Conservation (phyloP, 1,284 basidiomycete species). For the Malassezia cuniculi region DNA sequence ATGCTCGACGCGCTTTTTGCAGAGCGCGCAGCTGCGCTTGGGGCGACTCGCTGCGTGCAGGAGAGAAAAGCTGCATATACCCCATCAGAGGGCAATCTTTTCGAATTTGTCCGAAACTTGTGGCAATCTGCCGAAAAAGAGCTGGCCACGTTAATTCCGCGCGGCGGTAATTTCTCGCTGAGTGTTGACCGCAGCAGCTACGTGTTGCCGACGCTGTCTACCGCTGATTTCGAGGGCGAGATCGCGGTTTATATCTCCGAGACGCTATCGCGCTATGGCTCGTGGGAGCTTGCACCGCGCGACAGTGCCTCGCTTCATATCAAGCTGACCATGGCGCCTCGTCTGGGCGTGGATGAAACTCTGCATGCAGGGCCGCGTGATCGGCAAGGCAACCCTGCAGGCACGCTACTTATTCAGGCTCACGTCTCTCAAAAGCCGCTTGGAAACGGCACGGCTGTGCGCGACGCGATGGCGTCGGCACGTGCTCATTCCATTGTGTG, state of each 20-base stretch:
- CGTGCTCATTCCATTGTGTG: slow-evolving; percentile 4
- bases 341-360: slow-evolving; percentile 7
- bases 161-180: slow-evolving; percentile 18
- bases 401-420: slow-evolving; percentile 5
- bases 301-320: slow-evolving; percentile 3
- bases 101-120: slow-evolving; percentile 14
- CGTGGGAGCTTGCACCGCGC: background rate
- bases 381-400: slow-evolving; percentile 9
- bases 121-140: slow-evolving; percentile 17
- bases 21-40: slow-evolving; percentile 5
- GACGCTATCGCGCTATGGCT: slow-evolving; percentile 7
- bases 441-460: background rate
- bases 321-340: slow-evolving; percentile 9
- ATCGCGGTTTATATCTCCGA: slow-evolving; percentile 5
- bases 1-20: slow-evolving; percentile 4
- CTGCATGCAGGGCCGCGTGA: slow-evolving; percentile 10
- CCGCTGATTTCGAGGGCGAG: slow-evolving; percentile 22
- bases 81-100: slow-evolving; percentile 18
- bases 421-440: background rate
- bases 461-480: slow-evolving; percentile 3
- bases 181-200: slow-evolving; percentile 34
- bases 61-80: slow-evolving; percentile 13
- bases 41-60: slow-evolving; percentile 9
- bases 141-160: slow-evolving; percentile 5
- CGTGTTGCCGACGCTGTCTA: slow-evolving; percentile 32